Base-by-base conservation (phyloP, 1,139 yeast species). In the Suhomyces bribrorum region DNA sequence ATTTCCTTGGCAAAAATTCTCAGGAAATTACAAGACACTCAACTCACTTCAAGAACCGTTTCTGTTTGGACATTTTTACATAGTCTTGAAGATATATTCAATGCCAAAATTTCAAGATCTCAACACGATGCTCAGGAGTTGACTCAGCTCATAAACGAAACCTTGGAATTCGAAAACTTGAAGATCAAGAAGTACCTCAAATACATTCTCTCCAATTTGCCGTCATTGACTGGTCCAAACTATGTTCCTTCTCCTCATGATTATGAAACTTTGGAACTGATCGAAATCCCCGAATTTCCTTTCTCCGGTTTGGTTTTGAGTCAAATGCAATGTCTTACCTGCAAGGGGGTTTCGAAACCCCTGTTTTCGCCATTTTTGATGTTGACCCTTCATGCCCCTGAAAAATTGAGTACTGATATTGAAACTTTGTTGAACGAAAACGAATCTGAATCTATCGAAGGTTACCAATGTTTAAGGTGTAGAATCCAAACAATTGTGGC, bases 71-170 rank as follows among this genome's bases (percentile, higher is more conserved):
- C 87, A 1, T 75, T 88, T 40, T 64, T 90, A 16, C 83, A 77
- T 39, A 81, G 79, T 9, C 62, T 90, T 40, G 97, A 90, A 55
- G 61, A 62, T n/a, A 82, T 86, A n/a, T 86, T 83, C 63, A 76
- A 81, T 43, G 83, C 90, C 5, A 80, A 79, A 49, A 83, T 92
- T 23, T 83, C 95, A 2, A 67, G 89, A 24, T 78, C 79, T 30
- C 98, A 92, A 61, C 96, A 90, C 52, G 97, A 90, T 64, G 96
- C 97, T 0, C 97, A 92, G 50, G 98, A 92, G 54, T 71, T 92
- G 45, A 76, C 92, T 23, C 95, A 87, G 54, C 61, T 87, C 39
- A 73, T 90, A 26, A 66, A 89, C 31, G 96, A 90, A 53, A 83
- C 94, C 0, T 66, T 90, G 40, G 83, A 85, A 40, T 76, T 73